Evolutionary conservation across 805 yeast genomes (phyloP), one percentile per base, ranked within the genome.

Genomic region (Candida takata): DNA sequence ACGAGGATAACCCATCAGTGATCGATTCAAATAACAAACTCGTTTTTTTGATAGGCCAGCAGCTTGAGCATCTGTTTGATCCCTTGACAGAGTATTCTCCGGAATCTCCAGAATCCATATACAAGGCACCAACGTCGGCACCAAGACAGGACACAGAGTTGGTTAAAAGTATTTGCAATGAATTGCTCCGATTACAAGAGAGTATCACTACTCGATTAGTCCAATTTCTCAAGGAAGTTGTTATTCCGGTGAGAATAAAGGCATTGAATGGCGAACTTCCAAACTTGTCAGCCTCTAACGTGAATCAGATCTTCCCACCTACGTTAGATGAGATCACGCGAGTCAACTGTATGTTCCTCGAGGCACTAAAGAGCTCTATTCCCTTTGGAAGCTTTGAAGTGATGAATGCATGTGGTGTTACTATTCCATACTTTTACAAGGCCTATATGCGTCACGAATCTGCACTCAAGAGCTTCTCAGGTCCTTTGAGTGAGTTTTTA

Each of bases 401-500:
- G 4, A 58, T 90, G 40, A 79, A 74, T 42, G 95, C 90, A 1
- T 74, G 94, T 52, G 92, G 87, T 4, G 70, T 76, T 34, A 78
- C 92, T 0, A 69, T 90, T 12, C 96, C 97, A 0, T 86, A 85
- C 56, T 90, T 87, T 55, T 90, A 84, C 62, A 84, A 87, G 52
- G 95, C 97, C 0, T 84, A 84, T 48, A 84, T 87, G 67, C 69
- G 97, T 38, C 97, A 90, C 58, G 95, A 88, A 58, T 95, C 96
- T 8, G 95, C 95, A 14, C 73, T 92, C 9, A 78, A 77, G 44
- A 68, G 70, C 35, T 85, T 85, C 47, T 61, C 69, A 13, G 46
- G 60, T 13, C 67, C 64, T 25, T 60, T 76, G 16, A 64, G 62
- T 18, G 58, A 55, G 3, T 70, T 77, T 38, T 49, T 68, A 6